A percentile compares a stretch with the other conserved stretches of the same genome.
Conservation (phyloP, 73 alveolate species). For the Tetrahymena malaccensis region DNA sequence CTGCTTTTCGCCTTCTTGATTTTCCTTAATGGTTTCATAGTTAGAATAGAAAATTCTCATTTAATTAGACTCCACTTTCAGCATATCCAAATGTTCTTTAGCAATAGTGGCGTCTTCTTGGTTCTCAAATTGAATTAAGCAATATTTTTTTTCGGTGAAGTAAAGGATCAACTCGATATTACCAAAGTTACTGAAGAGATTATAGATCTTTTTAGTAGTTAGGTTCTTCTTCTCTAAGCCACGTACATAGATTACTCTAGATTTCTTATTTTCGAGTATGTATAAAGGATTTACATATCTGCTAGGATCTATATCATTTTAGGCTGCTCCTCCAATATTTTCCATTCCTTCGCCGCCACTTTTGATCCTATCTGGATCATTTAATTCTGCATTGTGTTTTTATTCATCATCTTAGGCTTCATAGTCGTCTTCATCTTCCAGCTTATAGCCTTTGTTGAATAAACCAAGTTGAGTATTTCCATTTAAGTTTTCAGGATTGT, state of each 20-base stretch:
- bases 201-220: slow-evolving; percentile 20
- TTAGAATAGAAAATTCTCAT: slow-evolving; percentile 27
- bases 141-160: slow-evolving; percentile 11
- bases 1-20: not conserved
- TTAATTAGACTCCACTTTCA: not conserved
- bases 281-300: slow-evolving; percentile 22
- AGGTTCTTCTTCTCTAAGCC: slow-evolving; percentile 10
- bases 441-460: not conserved
- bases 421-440: slow-evolving; percentile 4
- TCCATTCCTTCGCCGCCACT: not conserved
- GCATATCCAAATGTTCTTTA: slow-evolving; percentile 6
- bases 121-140: slow-evolving; percentile 15
- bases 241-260: slow-evolving; percentile 32
- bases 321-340: slow-evolving; percentile 1
- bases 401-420: not conserved
- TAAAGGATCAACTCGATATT: slow-evolving; percentile 13
- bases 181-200: slow-evolving; percentile 35
- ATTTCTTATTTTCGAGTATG: slow-evolving; percentile 18
- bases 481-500: not conserved
- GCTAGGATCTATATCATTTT: slow-evolving; percentile 16
- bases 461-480: not conserved
- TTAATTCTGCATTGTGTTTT: not conserved
- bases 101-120: slow-evolving; percentile 25
- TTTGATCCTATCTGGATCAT: not conserved
- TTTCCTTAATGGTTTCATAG: slow-evolving; percentile 4